phyloP scores from a whole-genome alignment of 257 asterid species.

The Solanum chmielewskii region DNA sequence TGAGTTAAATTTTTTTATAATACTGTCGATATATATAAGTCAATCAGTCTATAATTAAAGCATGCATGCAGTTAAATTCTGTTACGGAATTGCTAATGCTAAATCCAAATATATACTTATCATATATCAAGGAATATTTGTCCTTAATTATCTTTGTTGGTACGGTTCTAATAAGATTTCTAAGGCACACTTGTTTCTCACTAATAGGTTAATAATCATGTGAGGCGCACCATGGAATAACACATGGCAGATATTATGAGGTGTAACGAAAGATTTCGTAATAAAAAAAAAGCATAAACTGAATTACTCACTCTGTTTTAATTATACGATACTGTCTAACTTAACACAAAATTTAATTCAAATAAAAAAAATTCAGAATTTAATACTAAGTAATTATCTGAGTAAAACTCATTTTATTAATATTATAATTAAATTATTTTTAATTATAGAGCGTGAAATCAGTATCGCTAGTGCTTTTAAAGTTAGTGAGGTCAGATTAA shows the following conservation, averaged over 20 bases:
- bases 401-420: too few species aligned
- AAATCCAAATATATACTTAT: neutral
- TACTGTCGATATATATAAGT: neutral
- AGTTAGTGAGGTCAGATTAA: conserved; percentile 11
- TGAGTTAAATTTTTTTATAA: too few species aligned
- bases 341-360: too few species aligned
- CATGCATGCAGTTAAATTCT: neutral
- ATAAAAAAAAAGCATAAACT: conserved; percentile 4
- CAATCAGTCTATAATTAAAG: neutral
- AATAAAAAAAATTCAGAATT: too few species aligned
- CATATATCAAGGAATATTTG: conserved; percentile 1
- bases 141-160: conserved; percentile 7
- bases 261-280: conserved; percentile 2
- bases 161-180: neutral
- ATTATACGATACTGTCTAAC: neutral
- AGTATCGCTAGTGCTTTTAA: neutral
- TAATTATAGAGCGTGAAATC: neutral
- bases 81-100: neutral
- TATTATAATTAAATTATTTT: neutral
- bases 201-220: conserved; percentile 15
- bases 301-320: neutral
- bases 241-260: conserved; percentile 32
- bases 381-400: neutral
- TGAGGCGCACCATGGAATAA: conserved; percentile 2
- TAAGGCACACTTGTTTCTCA: conserved; percentile 15